These are phyloP conservation scores for Starmerella riodocensis DNA, from an alignment of 805 yeast species.

Conservation along the genomic window DNA sequence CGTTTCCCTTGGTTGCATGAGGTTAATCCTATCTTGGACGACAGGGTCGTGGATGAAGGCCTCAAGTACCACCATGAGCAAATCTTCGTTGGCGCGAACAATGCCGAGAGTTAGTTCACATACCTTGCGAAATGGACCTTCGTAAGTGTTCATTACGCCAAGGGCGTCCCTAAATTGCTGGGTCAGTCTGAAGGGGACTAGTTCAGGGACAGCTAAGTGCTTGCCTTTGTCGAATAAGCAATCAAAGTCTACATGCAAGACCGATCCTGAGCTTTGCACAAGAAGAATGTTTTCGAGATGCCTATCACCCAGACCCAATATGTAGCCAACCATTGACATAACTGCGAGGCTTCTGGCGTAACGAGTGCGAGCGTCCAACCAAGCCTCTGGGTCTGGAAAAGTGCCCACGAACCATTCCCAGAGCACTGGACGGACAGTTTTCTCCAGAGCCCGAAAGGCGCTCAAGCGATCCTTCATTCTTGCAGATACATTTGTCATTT, in stretches of 20 bases:
- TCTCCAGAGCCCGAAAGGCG: constrained; percentile 28
- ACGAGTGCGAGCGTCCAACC: constrained; percentile 68
- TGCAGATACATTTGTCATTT: constrained; percentile 21
- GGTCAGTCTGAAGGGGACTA: constrained; percentile 88
- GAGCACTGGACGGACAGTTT: constrained; percentile 38
- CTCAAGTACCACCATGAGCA: constrained; percentile 79
- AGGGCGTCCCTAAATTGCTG: constrained; percentile 79
- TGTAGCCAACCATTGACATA: constrained; percentile 93
- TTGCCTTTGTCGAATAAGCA: constrained; percentile 75
- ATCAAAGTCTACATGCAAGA: constrained; percentile 91
- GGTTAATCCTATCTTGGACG: constrained; percentile 36
- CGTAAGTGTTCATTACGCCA: constrained; percentile 68
- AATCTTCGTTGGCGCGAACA: constrained; percentile 65
- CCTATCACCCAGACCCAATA: constrained; percentile 89
- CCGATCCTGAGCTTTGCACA: constrained; percentile 58
- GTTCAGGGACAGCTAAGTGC: constrained; percentile 65
- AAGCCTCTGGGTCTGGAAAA: constrained; percentile 76
- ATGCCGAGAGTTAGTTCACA: constrained; percentile 71
- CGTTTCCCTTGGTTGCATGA: constrained; percentile 34
- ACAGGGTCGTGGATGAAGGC: constrained; percentile 87
- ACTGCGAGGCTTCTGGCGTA: constrained; percentile 78
- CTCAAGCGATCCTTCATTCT: constrained; percentile 23
- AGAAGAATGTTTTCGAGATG: constrained; percentile 86
- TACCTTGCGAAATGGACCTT: constrained; percentile 74
- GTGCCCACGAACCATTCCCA: constrained; percentile 79